These are phyloP conservation scores for Tetrapisispora iriomotensis DNA, from an alignment of 805 yeast species.

Conservation along the genomic window DNA sequence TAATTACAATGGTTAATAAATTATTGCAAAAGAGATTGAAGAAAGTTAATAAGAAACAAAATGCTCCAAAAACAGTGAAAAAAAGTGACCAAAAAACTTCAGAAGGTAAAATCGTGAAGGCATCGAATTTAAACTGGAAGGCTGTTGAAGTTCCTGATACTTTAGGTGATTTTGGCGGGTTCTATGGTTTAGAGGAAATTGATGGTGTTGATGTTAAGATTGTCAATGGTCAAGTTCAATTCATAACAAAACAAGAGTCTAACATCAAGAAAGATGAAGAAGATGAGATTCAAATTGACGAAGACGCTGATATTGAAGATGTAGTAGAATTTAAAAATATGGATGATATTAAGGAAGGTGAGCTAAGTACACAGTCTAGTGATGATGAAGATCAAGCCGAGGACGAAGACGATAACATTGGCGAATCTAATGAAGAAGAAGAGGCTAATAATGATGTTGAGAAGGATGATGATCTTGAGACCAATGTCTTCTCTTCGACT, in stretches of 20 bases:
- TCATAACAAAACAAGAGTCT: slow-evolving; percentile 27
- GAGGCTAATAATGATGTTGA: slow-evolving; percentile 12
- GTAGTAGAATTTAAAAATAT: slow-evolving; percentile 24
- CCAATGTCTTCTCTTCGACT: slow-evolving; percentile 21
- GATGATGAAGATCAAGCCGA: slow-evolving; percentile 23
- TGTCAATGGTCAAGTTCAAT: slow-evolving; percentile 53
- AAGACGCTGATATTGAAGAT: slow-evolving; percentile 8
- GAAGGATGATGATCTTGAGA: slow-evolving; percentile 15
- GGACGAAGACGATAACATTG: slow-evolving; percentile 16
- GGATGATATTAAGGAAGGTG: slow-evolving; percentile 27
- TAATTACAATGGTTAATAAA: background rate
- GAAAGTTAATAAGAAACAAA: background rate
- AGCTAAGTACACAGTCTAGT: slow-evolving; percentile 17
- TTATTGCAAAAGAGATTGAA: slow-evolving; percentile 1
- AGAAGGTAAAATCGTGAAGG: slow-evolving; percentile 31
- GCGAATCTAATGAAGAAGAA: slow-evolving; percentile 17
- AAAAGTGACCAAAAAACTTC: background rate
- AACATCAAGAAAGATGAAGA: slow-evolving; percentile 7
- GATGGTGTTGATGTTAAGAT: slow-evolving; percentile 84
- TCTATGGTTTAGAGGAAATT: slow-evolving; percentile 86
- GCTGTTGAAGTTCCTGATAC: slow-evolving; percentile 74
- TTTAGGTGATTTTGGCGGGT: slow-evolving; percentile 79
- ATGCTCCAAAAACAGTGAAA: background rate
- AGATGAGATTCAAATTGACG: slow-evolving; percentile 11
- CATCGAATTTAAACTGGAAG: slow-evolving; percentile 61